Conservation (phyloP, 257 asterid species). For the Misopates orontium region DNA sequence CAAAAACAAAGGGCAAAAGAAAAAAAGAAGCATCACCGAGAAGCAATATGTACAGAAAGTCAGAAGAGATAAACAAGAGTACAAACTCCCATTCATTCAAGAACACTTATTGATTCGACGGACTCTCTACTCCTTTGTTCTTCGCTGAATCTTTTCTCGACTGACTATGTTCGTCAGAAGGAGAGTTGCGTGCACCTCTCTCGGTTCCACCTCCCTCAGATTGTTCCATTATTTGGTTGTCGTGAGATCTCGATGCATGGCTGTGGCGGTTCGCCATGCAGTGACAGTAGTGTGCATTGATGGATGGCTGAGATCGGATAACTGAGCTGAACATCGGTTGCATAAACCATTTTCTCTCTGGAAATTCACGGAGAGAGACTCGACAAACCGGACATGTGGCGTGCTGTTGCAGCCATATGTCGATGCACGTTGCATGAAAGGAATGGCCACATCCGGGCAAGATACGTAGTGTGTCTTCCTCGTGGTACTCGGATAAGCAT, state of each 20-base stretch:
- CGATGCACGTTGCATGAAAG: constrained; percentile 75
- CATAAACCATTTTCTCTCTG: constrained; percentile 59
- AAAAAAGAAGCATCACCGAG: neutral
- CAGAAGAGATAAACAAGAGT: constrained; percentile 6
- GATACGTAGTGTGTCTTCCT: constrained; percentile 61
- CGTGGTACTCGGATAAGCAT: constrained; percentile 70
- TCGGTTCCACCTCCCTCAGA: constrained; percentile 25
- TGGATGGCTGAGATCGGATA: constrained; percentile 44
- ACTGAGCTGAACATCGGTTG: constrained; percentile 78
- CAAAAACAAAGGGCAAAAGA: neutral
- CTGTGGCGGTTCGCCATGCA: constrained; percentile 39
- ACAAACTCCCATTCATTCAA: neutral
- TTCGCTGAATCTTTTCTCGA: constrained; percentile 27
- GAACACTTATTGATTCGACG: constrained; percentile 34
- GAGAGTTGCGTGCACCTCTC: constrained; percentile 26
- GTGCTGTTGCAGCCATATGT: constrained; percentile 77
- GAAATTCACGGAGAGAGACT: constrained; percentile 60
- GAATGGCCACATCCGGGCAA: constrained; percentile 78
- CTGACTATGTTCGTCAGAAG: constrained; percentile 22
- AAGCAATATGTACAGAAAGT: constrained; percentile 31
- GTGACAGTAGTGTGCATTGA: constrained; percentile 35
- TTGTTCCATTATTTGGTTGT: constrained; percentile 31
- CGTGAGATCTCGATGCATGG: constrained; percentile 32
- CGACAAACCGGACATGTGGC: constrained; percentile 91
- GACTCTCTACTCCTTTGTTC: constrained; percentile 47